Evolutionary conservation across 441 rosid species (phyloP).

Genomic region (Biscutella laevigata): DNA sequence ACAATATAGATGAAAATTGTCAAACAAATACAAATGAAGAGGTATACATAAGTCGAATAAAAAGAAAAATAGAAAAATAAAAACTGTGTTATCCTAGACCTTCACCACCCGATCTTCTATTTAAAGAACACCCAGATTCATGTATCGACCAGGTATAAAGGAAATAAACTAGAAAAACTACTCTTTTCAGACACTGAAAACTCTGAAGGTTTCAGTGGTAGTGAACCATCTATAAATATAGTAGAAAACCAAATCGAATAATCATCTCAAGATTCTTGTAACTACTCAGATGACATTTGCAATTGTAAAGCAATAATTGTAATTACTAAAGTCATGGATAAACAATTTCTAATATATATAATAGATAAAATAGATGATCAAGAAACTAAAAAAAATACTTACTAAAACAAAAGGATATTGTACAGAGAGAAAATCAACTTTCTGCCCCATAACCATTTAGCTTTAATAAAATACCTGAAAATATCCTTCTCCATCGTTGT

Average conservation of each 20-base stretch:
- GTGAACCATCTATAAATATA: background rate
- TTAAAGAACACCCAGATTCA: background rate
- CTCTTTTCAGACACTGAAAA: background rate
- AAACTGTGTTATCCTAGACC: no score
- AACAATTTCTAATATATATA: background rate
- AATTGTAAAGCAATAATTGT: background rate
- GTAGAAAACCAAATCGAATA: background rate
- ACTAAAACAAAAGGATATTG: background rate
- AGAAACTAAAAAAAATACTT: background rate
- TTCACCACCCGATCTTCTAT: no score
- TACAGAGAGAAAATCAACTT: background rate
- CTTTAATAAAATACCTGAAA: background rate
- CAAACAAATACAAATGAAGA: no score
- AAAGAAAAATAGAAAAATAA: no score
- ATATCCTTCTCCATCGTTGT: background rate
- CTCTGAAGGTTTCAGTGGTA: background rate
- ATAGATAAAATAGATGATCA: background rate
- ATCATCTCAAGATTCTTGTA: background rate
- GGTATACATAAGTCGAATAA: no score
- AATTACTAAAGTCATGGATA: background rate
- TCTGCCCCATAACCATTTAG: background rate
- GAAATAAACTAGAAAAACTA: background rate
- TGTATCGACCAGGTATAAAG: no score
- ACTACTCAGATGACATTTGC: background rate
- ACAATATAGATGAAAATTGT: no score